phyloP scores from a whole-genome alignment of 2,329 filamentous ascomycete genomes.

The Didymella keratinophila region DNA sequence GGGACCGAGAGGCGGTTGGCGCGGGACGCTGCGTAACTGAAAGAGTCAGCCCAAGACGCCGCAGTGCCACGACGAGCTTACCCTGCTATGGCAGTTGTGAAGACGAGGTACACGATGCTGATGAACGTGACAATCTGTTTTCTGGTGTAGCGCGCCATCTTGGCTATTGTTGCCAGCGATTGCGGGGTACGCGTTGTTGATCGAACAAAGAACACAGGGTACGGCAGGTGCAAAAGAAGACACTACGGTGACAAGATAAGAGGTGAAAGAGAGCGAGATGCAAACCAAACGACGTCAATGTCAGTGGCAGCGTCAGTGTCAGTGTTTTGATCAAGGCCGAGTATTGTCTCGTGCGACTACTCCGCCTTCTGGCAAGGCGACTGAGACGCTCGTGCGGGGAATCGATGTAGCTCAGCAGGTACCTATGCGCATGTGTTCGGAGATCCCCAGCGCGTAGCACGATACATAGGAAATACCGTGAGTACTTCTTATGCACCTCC shows the following conservation, averaged over 20 bases:
- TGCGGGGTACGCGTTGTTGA: slow-evolving; percentile 15
- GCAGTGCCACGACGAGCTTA: slow-evolving; percentile 21
- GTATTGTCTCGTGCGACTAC: slow-evolving; percentile 14
- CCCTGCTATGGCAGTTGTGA: slow-evolving; percentile 52
- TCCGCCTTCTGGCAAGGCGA: slow-evolving; percentile 15
- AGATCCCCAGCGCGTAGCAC: slow-evolving; percentile 14
- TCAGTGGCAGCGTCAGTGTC: slow-evolving; percentile 4
- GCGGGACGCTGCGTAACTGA: slow-evolving; percentile 43
- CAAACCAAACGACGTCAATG: neutral
- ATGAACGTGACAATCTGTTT: slow-evolving; percentile 51
- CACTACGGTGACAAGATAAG: neutral
- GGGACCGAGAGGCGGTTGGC: slow-evolving; percentile 51
- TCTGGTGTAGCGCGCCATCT: slow-evolving; percentile 46
- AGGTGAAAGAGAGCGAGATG: neutral
- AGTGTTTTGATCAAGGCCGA: slow-evolving; percentile 8
- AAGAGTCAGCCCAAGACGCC: slow-evolving; percentile 18
- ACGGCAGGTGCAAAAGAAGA: neutral
- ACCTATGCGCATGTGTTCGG: slow-evolving; percentile 8
- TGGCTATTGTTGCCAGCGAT: slow-evolving; percentile 9
- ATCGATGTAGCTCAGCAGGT: slow-evolving; percentile 13
- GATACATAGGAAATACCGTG: slow-evolving; percentile 3
- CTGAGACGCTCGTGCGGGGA: slow-evolving; percentile 12
- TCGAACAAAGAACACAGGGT: neutral
- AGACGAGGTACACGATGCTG: slow-evolving; percentile 52
- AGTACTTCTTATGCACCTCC: slow-evolving; percentile 11